These are phyloP conservation scores for Podaxis rugospora DNA, from an alignment of 768 basidiomycete genomes.

Conservation along the genomic window DNA sequence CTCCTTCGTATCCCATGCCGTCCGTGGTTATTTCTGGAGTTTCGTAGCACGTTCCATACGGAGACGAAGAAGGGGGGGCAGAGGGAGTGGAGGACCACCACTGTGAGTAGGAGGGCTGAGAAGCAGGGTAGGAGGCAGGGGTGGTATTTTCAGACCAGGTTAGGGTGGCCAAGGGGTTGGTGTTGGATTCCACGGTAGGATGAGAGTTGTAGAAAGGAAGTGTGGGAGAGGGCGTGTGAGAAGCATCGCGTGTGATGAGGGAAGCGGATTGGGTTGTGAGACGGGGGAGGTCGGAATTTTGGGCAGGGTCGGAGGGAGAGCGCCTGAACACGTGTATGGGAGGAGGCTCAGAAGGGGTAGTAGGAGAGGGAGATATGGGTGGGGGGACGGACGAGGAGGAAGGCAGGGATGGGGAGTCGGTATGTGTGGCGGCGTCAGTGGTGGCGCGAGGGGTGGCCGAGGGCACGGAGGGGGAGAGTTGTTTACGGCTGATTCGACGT, in stretches of 20 bases:
- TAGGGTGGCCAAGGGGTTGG: not conserved
- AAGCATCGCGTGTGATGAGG: slow-evolving; percentile 7
- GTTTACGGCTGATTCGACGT: slow-evolving; percentile 2
- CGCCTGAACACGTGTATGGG: slow-evolving; percentile 54
- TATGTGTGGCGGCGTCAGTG: not conserved
- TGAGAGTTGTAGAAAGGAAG: not conserved
- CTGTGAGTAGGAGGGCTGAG: not conserved
- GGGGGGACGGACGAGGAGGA: not conserved
- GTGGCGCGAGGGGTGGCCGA: slow-evolving; percentile 1
- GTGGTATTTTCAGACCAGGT: slow-evolving; percentile 3
- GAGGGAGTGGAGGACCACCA: slow-evolving; percentile 3
- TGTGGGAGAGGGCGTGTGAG: slow-evolving; percentile 8
- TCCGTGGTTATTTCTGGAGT: slow-evolving; percentile 13
- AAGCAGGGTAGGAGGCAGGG: slow-evolving; percentile 1
- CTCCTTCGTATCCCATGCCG: slow-evolving; percentile 24
- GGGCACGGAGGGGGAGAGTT: not conserved
- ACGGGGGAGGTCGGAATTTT: slow-evolving; percentile 10
- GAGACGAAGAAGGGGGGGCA: slow-evolving; percentile 8
- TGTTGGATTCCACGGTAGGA: not conserved
- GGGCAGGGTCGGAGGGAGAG: slow-evolving; percentile 38
- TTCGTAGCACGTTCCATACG: slow-evolving; percentile 5
- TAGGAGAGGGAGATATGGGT: not conserved
- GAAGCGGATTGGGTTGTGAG: slow-evolving; percentile 1
- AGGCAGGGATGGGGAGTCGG: not conserved
- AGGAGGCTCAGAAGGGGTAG: not conserved